Evolutionary conservation across 306 rosid species (phyloP).

Genomic region (Vigna unguiculata): DNA sequence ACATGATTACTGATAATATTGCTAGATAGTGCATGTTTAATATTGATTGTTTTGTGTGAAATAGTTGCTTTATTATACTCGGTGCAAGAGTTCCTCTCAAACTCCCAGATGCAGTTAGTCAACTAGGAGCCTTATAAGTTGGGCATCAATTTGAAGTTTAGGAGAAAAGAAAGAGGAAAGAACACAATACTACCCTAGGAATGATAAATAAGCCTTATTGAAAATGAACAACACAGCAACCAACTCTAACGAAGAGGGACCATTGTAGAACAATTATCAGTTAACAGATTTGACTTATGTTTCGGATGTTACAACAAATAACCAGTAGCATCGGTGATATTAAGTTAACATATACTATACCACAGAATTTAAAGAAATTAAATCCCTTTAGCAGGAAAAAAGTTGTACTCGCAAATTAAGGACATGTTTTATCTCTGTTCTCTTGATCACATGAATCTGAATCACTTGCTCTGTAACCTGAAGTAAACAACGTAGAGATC

Average conservation of each 20-base stretch:
- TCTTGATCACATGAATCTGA: constrained; percentile 69
- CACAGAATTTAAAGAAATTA: constrained; percentile 31
- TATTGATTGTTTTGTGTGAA: background rate
- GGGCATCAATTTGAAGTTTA: constrained; percentile 28
- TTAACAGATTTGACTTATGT: constrained; percentile 35
- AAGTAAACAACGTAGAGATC: constrained; percentile 35
- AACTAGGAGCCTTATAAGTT: background rate
- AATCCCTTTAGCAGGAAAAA: background rate
- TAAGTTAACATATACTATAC: constrained; percentile 1
- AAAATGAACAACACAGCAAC: constrained; percentile 25
- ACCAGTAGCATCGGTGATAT: background rate
- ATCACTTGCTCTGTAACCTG: constrained; percentile 83
- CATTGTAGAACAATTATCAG: constrained; percentile 5
- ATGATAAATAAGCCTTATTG: constrained; percentile 11
- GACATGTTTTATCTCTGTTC: constrained; percentile 43
- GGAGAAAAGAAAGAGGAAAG: background rate
- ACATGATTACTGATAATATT: constrained; percentile 3
- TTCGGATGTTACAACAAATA: constrained; percentile 26
- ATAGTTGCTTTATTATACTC: background rate
- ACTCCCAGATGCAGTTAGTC: constrained; percentile 1
- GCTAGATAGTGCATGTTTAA: background rate
- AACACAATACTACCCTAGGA: background rate
- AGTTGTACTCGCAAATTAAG: constrained; percentile 37
- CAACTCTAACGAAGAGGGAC: background rate
- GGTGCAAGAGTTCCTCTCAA: background rate